A percentile compares a stretch with the other conserved stretches of the same genome.
These are phyloP conservation scores for Coniferiporia weirii DNA, from an alignment of 1,284 basidiomycete species.

Conservation along the genomic window DNA sequence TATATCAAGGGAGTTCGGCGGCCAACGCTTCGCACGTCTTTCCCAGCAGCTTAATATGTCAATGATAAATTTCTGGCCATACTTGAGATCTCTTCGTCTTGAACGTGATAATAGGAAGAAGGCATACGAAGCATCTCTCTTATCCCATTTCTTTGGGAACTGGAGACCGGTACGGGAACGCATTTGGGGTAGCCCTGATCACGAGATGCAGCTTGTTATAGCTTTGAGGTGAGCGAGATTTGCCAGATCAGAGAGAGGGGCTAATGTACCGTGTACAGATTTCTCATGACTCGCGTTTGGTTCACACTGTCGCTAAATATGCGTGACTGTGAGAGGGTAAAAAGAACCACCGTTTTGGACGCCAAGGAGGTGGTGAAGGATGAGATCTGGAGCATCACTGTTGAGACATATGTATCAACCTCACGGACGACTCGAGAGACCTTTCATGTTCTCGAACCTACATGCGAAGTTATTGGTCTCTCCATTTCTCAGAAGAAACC, in stretches of 20 bases:
- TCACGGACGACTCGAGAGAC: constrained; percentile 23
- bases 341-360: constrained; percentile 34
- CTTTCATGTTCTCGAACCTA: constrained; percentile 56
- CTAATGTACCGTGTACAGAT: constrained; percentile 35
- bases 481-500: constrained; percentile 16
- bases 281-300: constrained; percentile 56
- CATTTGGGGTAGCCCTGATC: constrained; percentile 57
- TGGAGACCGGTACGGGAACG: constrained; percentile 34
- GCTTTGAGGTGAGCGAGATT: constrained; percentile 43
- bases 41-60: constrained; percentile 35
- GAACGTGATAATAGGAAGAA: constrained; percentile 36
- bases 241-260: neutral
- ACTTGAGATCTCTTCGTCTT: constrained; percentile 44
- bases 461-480: constrained; percentile 63
- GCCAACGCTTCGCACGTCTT: constrained; percentile 40
- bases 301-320: constrained; percentile 47
- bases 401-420: constrained; percentile 23
- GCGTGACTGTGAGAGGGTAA: constrained; percentile 29
- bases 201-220: constrained; percentile 48
- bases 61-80: constrained; percentile 66
- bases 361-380: constrained; percentile 44
- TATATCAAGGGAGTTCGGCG: constrained; percentile 41
- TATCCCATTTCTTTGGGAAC: constrained; percentile 34
- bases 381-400: constrained; percentile 55
- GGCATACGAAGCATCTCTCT: constrained; percentile 44